Base-by-base conservation (phyloP, 768 basidiomycete genomes). In the Lactifluus subvellereus region DNA sequence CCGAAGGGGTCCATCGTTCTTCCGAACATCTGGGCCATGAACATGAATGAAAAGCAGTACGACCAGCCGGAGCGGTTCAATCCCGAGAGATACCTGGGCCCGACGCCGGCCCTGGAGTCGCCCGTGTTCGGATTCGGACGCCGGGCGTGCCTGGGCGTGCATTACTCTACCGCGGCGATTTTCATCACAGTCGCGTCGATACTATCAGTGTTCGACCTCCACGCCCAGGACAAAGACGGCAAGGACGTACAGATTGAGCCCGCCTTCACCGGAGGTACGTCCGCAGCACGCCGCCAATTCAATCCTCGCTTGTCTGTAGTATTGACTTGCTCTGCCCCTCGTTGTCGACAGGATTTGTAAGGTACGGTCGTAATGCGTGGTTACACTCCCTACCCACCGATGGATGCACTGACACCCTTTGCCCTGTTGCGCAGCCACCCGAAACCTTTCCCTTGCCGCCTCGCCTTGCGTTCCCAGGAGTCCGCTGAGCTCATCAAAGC, bases 1-100 rank as follows among this genome's bases (percentile, higher is more conserved):
- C 76, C 76, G 4, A 72, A 74, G 59, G 75, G 71, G 18, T 64
- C 74, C 18, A 70, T 73, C 48, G 59, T 77, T 11, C 65, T 76
- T 33, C 65, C 72, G 18, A 76, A 76, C 56, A 69, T 76, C 50
- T 76, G 74, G 63, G 66, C 63, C 35, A 67, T 67, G 59, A 61
- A 54, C 37, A 66, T 66, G 64, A 57, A 67, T 53, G 59, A 60
- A 30, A 66, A 61, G 10, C 50, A 61, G 22, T 67, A 67, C 52
- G 64, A 54, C 1, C 51, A 61, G 27, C 66, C 66, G 32, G 50
- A 57, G 6, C 16, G 47, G 10, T 67, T 67, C 64, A 32, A 38
- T 48, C 66, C 66, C 6, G 59, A 60, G 27, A 57, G 64, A 32
- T 65, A 66, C 55, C n/a, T 59, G 3, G 59, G 59, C 40, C 38